phyloP scores from a whole-genome alignment of 176 grass and related monocot genomes.

The Dendrocalamus sinicus region DNA sequence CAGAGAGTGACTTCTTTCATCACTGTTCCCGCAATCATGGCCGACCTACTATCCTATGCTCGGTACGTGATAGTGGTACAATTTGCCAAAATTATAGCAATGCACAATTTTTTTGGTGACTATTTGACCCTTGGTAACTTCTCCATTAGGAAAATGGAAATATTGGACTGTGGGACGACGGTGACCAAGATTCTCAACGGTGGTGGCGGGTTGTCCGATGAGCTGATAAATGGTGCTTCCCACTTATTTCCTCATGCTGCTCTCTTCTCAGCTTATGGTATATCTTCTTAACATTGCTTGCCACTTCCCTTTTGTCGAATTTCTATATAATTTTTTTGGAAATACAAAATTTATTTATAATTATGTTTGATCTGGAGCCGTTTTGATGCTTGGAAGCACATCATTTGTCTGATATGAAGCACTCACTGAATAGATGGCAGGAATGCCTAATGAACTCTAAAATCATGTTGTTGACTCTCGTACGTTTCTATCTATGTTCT shows the following conservation, averaged over 20 bases:
- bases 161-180: constrained; percentile 22
- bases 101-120: constrained; percentile 3
- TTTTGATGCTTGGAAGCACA: background rate
- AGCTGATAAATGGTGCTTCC: constrained; percentile 55
- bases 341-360: background rate
- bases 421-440: no score
- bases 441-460: background rate
- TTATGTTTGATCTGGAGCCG: background rate
- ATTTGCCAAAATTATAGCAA: background rate
- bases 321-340: no score
- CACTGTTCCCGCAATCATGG: constrained; percentile 84
- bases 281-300: background rate
- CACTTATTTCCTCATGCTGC: constrained; percentile 63
- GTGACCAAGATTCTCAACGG: constrained; percentile 88
- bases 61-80: constrained; percentile 36
- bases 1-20: constrained; percentile 85
- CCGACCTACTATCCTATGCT: constrained; percentile 69
- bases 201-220: constrained; percentile 60
- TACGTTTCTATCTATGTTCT: background rate
- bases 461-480: background rate
- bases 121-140: constrained; percentile 1
- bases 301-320: background rate
- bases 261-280: constrained; percentile 90
- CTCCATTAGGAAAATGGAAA: constrained; percentile 53
- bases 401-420: no score